phyloP scores from a whole-genome alignment of 148 eudicot genomes.

The Pharnaceum exiguum region DNA sequence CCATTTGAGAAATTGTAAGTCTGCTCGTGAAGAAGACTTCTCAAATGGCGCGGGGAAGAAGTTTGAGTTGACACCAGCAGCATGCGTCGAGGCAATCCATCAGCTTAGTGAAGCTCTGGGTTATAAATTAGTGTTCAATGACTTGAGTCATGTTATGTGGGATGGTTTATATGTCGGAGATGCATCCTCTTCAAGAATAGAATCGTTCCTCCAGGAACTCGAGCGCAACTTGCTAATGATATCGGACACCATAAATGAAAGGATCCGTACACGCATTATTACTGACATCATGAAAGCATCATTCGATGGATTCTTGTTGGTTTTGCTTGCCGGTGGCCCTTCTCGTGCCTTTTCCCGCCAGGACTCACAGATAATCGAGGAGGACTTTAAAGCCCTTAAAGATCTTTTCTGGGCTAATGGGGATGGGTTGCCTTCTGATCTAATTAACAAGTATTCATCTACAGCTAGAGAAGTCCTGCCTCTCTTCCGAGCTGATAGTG shows the following conservation, averaged over 20 bases:
- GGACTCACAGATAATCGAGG: constrained; percentile 71
- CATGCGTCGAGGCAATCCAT: constrained; percentile 80
- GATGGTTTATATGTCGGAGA: constrained; percentile 87
- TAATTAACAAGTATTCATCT: constrained; percentile 65
- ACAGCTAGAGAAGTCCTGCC: constrained; percentile 84
- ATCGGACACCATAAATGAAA: constrained; percentile 69
- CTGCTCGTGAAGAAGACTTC: constrained; percentile 71
- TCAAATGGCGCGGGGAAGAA: constrained; percentile 56
- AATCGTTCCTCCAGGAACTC: constrained; percentile 73
- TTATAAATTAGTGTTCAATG: constrained; percentile 68
- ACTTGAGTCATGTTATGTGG: constrained; percentile 62
- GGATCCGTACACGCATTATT: constrained; percentile 72
- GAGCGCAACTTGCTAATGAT: constrained; percentile 60
- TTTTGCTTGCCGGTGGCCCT: constrained; percentile 94
- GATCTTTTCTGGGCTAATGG: constrained; percentile 94
- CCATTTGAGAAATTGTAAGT: constrained; percentile 81
- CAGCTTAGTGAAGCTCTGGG: constrained; percentile 64
- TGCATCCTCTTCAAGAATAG: constrained; percentile 78
- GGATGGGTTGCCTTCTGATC: constrained; percentile 74
- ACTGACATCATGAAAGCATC: constrained; percentile 91
- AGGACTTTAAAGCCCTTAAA: constrained; percentile 74
- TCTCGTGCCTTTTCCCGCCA: constrained; percentile 63
- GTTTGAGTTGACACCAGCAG: constrained; percentile 69
- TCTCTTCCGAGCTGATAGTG: constrained; percentile 68
- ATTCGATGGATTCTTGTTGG: constrained; percentile 84